phyloP scores from a whole-genome alignment of 805 yeast genomes.

The Starmerella vaccinii region DNA sequence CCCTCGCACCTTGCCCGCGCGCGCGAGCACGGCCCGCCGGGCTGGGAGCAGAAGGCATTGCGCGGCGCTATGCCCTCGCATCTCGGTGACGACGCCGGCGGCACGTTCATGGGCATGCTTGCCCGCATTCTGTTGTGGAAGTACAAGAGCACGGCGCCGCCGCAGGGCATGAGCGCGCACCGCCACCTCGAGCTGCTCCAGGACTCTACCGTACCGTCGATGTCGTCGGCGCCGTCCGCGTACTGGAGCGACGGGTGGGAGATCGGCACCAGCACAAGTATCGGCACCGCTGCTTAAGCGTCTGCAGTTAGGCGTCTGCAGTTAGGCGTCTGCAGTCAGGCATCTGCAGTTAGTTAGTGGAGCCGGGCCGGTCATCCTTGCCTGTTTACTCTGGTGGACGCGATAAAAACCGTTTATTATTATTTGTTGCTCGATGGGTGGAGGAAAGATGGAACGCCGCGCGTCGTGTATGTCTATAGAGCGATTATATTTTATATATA shows the following conservation, averaged over 20 bases:
- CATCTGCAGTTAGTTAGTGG: too few relatives aligned
- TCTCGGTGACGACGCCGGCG: not conserved
- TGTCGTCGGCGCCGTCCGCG: slow-evolving; percentile 3
- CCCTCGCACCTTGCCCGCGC: slow-evolving; percentile 12
- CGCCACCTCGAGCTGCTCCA: not conserved
- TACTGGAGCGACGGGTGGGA: slow-evolving; percentile 4
- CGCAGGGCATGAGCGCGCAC: not conserved
- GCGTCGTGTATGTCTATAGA: slow-evolving; percentile 1
- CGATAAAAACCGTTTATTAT: not conserved
- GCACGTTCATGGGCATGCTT: slow-evolving; percentile 5
- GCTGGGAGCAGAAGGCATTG: slow-evolving; percentile 20
- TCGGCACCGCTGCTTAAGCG: slow-evolving; percentile 1
- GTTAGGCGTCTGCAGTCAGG: too few relatives aligned
- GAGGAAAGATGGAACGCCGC: too few relatives aligned
- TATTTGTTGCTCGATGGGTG: too few relatives aligned
- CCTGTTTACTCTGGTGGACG: too few relatives aligned
- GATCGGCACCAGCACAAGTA: slow-evolving; percentile 3
- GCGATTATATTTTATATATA: not conserved
- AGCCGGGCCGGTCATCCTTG: too few relatives aligned
- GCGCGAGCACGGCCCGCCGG: slow-evolving; percentile 13
- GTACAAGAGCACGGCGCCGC: not conserved
- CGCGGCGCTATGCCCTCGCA: not conserved
- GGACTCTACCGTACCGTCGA: not conserved
- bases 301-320: too few relatives aligned
- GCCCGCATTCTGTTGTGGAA: slow-evolving; percentile 6